Percentiles rank a stretch among this genome's conserved stretches.
Evolutionary conservation across 768 basidiomycete genomes (phyloP).

Genomic region (Pulveroboletus sp.): DNA sequence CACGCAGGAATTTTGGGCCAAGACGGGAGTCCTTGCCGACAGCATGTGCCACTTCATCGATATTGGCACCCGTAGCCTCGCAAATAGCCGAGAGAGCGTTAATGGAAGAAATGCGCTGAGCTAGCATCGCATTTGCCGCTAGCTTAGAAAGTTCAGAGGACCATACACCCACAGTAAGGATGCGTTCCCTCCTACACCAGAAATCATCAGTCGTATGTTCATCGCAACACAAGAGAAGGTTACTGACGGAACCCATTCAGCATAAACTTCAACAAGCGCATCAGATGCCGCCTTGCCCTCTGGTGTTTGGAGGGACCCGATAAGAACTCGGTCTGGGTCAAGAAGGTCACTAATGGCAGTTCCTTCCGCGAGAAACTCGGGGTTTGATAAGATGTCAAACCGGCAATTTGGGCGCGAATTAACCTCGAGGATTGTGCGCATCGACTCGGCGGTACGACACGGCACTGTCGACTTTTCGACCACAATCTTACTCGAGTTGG

Average conservation of each 20-base stretch:
- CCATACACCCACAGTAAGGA: constrained; percentile 96
- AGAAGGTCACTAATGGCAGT: constrained; percentile 92
- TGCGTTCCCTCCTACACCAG: constrained; percentile 56
- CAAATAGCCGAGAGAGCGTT: constrained; percentile 98
- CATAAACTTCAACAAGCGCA: constrained; percentile 78
- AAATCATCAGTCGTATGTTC: not conserved
- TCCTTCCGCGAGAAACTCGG: constrained; percentile 98
- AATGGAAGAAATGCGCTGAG: constrained; percentile 97
- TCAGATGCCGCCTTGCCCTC: constrained; percentile 83
- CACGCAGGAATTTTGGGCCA: constrained; percentile 93
- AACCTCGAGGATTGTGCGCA: constrained; percentile 98
- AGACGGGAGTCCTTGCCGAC: constrained; percentile 92
- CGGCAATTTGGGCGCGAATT: constrained; percentile 90
- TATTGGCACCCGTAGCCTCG: constrained; percentile 97
- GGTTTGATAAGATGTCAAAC: constrained; percentile 99
- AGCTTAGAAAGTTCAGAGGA: constrained; percentile 98
- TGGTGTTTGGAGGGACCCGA: constrained; percentile 89
- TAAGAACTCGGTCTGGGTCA: constrained; percentile 91
- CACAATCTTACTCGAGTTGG: constrained; percentile 92
- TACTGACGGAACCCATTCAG: constrained; percentile 94
- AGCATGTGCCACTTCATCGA: constrained; percentile 95
- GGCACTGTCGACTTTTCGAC: constrained; percentile 99
- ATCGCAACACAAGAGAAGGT: not conserved
- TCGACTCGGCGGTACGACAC: constrained; percentile 97
- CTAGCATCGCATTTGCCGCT: constrained; percentile 99